Evolutionary conservation across 163 green algal species (phyloP).

Genomic region (Volvox carteri): DNA sequence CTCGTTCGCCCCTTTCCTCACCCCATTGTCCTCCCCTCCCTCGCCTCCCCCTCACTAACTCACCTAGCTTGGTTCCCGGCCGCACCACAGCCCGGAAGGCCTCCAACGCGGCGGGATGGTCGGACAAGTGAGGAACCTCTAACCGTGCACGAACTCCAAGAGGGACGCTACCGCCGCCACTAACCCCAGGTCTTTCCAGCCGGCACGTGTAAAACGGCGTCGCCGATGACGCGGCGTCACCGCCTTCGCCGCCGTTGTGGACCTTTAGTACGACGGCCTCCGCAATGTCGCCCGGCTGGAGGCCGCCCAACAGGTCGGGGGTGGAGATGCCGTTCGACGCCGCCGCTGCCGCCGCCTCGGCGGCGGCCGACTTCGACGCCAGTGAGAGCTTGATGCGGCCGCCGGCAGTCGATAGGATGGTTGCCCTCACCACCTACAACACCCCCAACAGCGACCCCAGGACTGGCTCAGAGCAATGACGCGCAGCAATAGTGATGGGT

Average conservation of each 20-base stretch:
- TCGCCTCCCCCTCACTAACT: too few species aligned
- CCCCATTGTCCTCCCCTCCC: too few species aligned
- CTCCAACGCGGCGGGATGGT: slow-evolving; percentile 80
- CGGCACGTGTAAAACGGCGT: background rate
- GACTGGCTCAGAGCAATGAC: too few species aligned
- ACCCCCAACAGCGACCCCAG: background rate
- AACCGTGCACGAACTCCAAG: slow-evolving; percentile 71
- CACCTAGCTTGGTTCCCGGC: slow-evolving; percentile 66
- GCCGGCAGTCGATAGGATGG: slow-evolving; percentile 69
- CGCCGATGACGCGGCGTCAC: background rate
- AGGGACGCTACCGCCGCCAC: background rate
- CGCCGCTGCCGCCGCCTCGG: background rate
- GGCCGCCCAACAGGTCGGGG: slow-evolving; percentile 56
- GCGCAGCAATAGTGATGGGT: too few species aligned
- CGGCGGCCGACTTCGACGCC: slow-evolving; percentile 49
- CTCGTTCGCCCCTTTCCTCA: too few species aligned
- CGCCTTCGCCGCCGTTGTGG: slow-evolving; percentile 9
- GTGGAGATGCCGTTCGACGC: background rate
- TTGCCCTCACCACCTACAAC: slow-evolving; percentile 65
- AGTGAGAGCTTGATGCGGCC: slow-evolving; percentile 81
- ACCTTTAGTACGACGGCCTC: slow-evolving; percentile 66
- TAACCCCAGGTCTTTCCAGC: background rate
- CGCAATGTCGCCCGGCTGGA: slow-evolving; percentile 75
- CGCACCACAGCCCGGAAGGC: slow-evolving; percentile 70
- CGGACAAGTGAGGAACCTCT: slow-evolving; percentile 84